phyloP scores from a whole-genome alignment of 768 basidiomycete genomes.

The Lactarius hengduanensis region DNA sequence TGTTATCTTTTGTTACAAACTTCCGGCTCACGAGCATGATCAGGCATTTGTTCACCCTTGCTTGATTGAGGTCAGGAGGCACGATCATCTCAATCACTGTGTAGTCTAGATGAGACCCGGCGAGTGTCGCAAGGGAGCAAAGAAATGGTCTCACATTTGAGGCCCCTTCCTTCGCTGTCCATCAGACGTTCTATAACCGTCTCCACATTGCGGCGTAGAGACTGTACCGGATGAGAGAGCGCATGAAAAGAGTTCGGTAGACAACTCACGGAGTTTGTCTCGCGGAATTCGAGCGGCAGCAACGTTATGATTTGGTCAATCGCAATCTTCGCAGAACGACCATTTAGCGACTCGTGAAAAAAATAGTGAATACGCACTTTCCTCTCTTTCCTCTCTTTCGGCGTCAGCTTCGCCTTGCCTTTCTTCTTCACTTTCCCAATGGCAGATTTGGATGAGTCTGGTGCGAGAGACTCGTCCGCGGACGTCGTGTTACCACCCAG shows the following conservation, averaged over 20 bases:
- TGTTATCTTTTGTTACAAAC: slow-evolving; percentile 72
- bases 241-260: neutral
- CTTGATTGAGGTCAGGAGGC: slow-evolving; percentile 83
- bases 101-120: neutral
- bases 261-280: slow-evolving; percentile 74
- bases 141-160: slow-evolving; percentile 51
- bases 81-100: slow-evolving; percentile 75
- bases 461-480: slow-evolving; percentile 39
- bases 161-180: slow-evolving; percentile 55
- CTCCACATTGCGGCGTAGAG: slow-evolving; percentile 75
- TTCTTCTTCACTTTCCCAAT: slow-evolving; percentile 45
- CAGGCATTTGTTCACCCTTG: slow-evolving; percentile 89
- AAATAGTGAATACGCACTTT: slow-evolving; percentile 45
- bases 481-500: slow-evolving; percentile 40
- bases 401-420: slow-evolving; percentile 64
- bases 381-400: slow-evolving; percentile 83
- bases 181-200: slow-evolving; percentile 74
- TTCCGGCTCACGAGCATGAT: slow-evolving; percentile 89
- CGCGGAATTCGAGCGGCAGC: slow-evolving; percentile 88
- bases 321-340: slow-evolving; percentile 42
- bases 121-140: neutral
- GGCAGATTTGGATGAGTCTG: slow-evolving; percentile 36
- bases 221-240: slow-evolving; percentile 41
- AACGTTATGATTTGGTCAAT: slow-evolving; percentile 71
- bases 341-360: neutral